Evolutionary conservation across 345 rosid species (phyloP), one percentile per base, ranked within the genome.

Genomic region (Rubroshorea leprosula): DNA sequence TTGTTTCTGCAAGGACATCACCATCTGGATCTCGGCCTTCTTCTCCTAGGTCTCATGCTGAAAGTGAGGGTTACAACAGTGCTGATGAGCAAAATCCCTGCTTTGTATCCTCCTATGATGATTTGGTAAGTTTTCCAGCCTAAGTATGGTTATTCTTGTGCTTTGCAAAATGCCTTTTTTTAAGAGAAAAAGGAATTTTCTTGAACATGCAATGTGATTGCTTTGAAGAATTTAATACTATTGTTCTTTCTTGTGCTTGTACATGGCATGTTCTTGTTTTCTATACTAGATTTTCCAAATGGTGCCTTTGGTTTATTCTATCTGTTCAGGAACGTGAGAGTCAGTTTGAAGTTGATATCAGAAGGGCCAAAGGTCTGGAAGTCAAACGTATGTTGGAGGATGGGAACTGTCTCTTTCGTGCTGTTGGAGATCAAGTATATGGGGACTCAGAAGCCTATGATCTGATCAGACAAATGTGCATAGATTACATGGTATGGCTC

Each of bases 341-440:
- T 22, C 91, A 90, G 56, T 94, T 90, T 73, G 99, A 85, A 79
- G 80, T 81, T 49, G 99, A 94, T 64, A 65, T 94, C 29, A 78
- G 89, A 68, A 74, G 89, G 23, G 48, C 76, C 13, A 87, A 81
- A 78, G 95, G 93, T 61, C 78, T 83, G 15, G 97, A 87, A 63
- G 93, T 94, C 54, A 90, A 79, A 70, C 78, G 85, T 71, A 94
- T 94, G 99, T 22, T 94, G 76, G 95, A 81, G 83, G 99, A 90
- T 78, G 99, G 99, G 38, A 94, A 94, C 62, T 94, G 99, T 77
- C 96, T 94, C 57, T 94, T 94, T 41, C 90, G 89, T 46, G 99
- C 96, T 71, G 89, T 90, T 29, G 95, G 95, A 49, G 99, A 94
- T 87, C 99, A 94, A 80, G 97, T 94, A 54, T 81, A 87, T 60